Evolutionary conservation across 2,329 filamentous ascomycete genomes (phyloP).

Genomic region (Penicillium polonicum): DNA sequence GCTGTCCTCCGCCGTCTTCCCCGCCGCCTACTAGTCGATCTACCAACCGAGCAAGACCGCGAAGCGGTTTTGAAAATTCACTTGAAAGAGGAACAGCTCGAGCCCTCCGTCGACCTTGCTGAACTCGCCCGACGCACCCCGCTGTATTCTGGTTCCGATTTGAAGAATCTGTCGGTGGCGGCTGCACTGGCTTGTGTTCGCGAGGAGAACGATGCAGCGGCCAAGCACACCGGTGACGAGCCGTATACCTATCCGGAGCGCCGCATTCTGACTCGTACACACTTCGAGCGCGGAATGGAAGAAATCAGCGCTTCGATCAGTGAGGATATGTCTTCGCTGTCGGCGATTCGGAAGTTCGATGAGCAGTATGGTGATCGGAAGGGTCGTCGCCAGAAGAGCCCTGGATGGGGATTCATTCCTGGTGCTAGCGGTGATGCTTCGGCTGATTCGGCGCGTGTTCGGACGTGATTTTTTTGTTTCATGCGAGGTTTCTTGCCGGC

Average conservation of each 20-base stretch:
- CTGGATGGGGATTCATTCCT: conserved; percentile 52
- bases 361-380: conserved; percentile 87
- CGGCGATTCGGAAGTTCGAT: conserved; percentile 90
- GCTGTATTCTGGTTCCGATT: conserved; percentile 53
- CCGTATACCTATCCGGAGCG: conserved; percentile 65
- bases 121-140: conserved; percentile 47
- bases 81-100: conserved; percentile 48
- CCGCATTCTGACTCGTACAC: conserved; percentile 62
- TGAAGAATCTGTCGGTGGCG: conserved; percentile 52
- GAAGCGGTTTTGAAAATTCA: conserved; percentile 51
- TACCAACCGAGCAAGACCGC: conserved; percentile 48
- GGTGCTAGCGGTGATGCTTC: conserved; percentile 33
- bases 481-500: not conserved
- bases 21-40: conserved; percentile 49
- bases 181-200: conserved; percentile 51
- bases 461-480: conserved; percentile 29
- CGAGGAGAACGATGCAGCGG: conserved; percentile 46
- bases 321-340: conserved; percentile 86
- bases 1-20: conserved; percentile 53
- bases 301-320: conserved; percentile 91
- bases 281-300: conserved; percentile 81
- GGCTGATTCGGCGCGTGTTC: conserved; percentile 43
- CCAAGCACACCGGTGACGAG: conserved; percentile 37
- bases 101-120: conserved; percentile 42
- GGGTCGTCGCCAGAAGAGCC: conserved; percentile 60